Evolutionary conservation across 2,329 filamentous ascomycete species (phyloP).

Genomic region (Xylariaceae sp.): DNA sequence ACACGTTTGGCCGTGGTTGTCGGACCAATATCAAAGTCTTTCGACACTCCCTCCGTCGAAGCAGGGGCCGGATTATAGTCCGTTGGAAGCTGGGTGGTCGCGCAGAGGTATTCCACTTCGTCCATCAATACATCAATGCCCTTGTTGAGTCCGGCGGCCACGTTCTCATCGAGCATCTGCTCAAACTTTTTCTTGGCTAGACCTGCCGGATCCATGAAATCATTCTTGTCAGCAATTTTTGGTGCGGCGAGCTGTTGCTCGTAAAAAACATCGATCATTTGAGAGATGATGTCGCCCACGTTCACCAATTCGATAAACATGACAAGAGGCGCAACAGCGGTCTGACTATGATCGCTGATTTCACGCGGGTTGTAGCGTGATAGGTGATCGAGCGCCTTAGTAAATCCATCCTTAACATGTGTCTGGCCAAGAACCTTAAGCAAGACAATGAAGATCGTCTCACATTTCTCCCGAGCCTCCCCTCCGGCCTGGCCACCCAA

Average conservation of each 20-base stretch:
- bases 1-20: constrained; percentile 76
- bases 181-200: constrained; percentile 98
- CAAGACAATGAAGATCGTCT: constrained; percentile 79
- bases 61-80: constrained; percentile 76
- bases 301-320: constrained; percentile 98
- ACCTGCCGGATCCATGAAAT: constrained; percentile 87
- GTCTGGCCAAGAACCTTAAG: constrained; percentile 79
- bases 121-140: constrained; percentile 98
- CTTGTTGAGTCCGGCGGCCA: constrained; percentile 92
- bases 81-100: constrained; percentile 76
- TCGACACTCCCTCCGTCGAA: constrained; percentile 31
- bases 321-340: constrained; percentile 82
- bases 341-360: constrained; percentile 64
- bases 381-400: constrained; percentile 86
- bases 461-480: constrained; percentile 83
- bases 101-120: constrained; percentile 92
- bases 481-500: constrained; percentile 76
- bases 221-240: constrained; percentile 83
- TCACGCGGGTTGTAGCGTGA: constrained; percentile 88
- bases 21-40: constrained; percentile 51
- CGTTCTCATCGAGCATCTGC: constrained; percentile 95
- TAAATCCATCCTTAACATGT: constrained; percentile 90
- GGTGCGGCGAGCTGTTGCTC: constrained; percentile 85
- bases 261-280: constrained; percentile 99
- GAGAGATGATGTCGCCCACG: constrained; percentile 93